Evolutionary conservation across 352 stramenopile genomes (phyloP), one percentile per base, ranked within the genome.

Genomic region (Phytophthora pisi): DNA sequence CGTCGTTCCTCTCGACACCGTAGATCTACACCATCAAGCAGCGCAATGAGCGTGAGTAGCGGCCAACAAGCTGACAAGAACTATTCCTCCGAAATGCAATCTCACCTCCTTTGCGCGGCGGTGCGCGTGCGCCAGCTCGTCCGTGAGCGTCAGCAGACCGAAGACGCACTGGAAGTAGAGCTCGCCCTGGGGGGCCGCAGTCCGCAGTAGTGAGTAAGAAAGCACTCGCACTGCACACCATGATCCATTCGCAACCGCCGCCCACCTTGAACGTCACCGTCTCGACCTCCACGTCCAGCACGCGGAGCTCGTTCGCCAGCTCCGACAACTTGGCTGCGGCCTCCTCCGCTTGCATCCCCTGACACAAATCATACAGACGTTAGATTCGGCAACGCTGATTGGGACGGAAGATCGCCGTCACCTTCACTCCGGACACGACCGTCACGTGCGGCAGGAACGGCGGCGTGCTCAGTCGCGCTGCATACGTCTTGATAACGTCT

Each of bases 81-180:
- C 20, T 31, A 18, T 23, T 16, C 56, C 30, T 62, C 2, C 43
- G 13, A 8, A 7, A 24, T 38, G 20, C 5, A 42, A 16, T 46
- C 34, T 31, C 26, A 82, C 80, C 78, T 88, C 58, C 49, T 84
- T 86, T 24, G 81, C 70, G 11, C 50, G 24, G 13, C 55, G 49
- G 53, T 88, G 57, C 10, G 78, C 79, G 9, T 71, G 42, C 0
- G n/a, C 45, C 11, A 92, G 68, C 38, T 81, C 70, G 20, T 64
- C 63, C 28, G 70, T 78, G 43, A 86, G 61, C 49, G 64, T 62
- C 36, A 92, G 51, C 20, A 88, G 55, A 28, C 73, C 78, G 54
- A 90, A 90, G 20, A 92, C 83, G 49, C 83, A 92, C 66, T 90
- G 81, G 55, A 88, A 91, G 64, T 84, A 91, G 18, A 90, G 64